These are phyloP conservation scores for Chenopodium berlandieri DNA, from an alignment of 148 eudicot genomes.

Conservation along the genomic window DNA sequence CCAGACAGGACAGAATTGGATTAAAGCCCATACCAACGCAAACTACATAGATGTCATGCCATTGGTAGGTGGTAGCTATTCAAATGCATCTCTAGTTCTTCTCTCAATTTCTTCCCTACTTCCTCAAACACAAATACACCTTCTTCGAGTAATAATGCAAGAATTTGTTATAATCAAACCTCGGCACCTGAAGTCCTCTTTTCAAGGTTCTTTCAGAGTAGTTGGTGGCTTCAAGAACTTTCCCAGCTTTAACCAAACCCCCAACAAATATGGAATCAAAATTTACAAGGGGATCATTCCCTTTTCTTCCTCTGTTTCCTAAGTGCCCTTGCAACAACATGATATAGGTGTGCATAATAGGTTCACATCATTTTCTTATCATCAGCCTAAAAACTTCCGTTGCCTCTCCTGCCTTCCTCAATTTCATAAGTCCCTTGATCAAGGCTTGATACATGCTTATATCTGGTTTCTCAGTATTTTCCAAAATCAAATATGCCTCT, in stretches of 20 bases:
- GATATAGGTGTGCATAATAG: conserved; percentile 84
- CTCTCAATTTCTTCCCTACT: conserved; percentile 71
- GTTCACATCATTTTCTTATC: conserved; percentile 86
- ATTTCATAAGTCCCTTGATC: conserved; percentile 72
- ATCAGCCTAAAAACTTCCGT: conserved; percentile 86
- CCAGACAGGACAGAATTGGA: no score
- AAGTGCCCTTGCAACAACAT: conserved; percentile 93
- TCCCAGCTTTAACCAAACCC: conserved; percentile 85
- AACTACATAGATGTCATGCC: no score
- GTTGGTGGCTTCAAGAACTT: conserved; percentile 65
- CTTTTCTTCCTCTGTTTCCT: conserved; percentile 86
- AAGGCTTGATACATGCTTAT: conserved; percentile 70
- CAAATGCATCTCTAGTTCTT: no score
- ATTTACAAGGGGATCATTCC: conserved; percentile 81
- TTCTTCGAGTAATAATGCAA: conserved; percentile 89
- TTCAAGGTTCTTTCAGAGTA: conserved; percentile 67
- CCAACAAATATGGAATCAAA: conserved; percentile 89
- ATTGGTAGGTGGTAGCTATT: no score
- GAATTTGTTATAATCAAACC: conserved; percentile 81
- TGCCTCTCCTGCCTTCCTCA: conserved; percentile 61
- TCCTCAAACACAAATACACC: conserved; percentile 83
- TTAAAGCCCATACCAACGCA: no score
- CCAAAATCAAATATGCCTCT: conserved; percentile 54
- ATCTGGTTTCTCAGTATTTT: conserved; percentile 58
- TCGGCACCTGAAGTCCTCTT: conserved; percentile 75